Conservation (phyloP, 2,329 filamentous ascomycete species). For the Colletotrichum filicis region DNA sequence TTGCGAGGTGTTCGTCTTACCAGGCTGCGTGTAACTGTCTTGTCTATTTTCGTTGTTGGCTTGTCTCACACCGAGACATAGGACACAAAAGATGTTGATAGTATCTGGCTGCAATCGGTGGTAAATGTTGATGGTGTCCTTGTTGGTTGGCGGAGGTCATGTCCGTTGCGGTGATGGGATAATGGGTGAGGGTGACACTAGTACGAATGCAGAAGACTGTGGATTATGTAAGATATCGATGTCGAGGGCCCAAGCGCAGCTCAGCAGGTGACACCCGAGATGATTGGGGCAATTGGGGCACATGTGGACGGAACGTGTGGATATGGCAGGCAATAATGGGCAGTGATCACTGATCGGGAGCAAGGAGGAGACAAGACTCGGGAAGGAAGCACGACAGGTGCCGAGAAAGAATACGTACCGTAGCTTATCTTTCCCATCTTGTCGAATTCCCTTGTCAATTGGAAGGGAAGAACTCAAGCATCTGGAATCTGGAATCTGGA, state of each 20-base stretch:
- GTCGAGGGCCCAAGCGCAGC: not conserved
- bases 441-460: too few species aligned
- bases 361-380: not conserved
- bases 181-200: not conserved
- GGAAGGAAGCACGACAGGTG: constrained; percentile 7
- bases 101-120: not conserved
- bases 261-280: not conserved
- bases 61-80: constrained; percentile 17
- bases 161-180: not conserved
- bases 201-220: not conserved
- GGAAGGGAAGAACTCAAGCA: too few species aligned
- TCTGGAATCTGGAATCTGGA: not conserved
- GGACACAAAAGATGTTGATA: not conserved
- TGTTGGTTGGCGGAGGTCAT: not conserved
- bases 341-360: not conserved
- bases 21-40: constrained; percentile 14
- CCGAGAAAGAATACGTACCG: not conserved
- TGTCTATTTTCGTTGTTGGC: not conserved
- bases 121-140: not conserved
- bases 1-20: not conserved
- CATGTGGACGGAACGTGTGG: not conserved
- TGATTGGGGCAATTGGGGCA: too few species aligned
- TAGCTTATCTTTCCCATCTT: not conserved
- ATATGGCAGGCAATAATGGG: not conserved
- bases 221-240: not conserved